Conservation (phyloP, 768 basidiomycete species). For the Boletus eberwhitei region DNA sequence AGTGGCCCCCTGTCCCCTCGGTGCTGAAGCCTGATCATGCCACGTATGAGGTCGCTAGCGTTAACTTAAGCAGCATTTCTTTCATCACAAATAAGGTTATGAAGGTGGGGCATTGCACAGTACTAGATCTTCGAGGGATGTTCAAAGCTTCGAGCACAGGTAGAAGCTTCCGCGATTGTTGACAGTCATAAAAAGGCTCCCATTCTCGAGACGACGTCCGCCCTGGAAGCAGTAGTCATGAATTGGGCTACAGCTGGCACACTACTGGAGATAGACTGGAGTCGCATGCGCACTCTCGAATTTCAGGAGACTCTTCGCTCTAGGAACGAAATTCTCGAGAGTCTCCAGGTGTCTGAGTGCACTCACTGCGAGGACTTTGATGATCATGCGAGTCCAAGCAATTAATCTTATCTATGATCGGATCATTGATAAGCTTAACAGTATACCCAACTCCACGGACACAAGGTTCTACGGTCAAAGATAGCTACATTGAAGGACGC, state of each 20-base stretch:
- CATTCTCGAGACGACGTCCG: slow-evolving; percentile 54
- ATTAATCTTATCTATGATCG: slow-evolving; percentile 1
- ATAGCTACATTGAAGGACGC: slow-evolving; percentile 78
- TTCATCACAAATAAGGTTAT: slow-evolving; percentile 66
- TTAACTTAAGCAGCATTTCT: slow-evolving; percentile 71
- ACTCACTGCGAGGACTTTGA: slow-evolving; percentile 63
- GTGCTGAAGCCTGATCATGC: slow-evolving; percentile 46
- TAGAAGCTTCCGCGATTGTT: slow-evolving; percentile 67
- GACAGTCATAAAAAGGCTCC: slow-evolving; percentile 59
- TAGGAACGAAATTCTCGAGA: slow-evolving; percentile 48
- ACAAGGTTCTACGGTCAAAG: slow-evolving; percentile 68
- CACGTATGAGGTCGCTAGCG: slow-evolving; percentile 62
- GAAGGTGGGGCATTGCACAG: slow-evolving; percentile 70
- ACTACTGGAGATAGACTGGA: slow-evolving; percentile 84
- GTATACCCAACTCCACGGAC: slow-evolving; percentile 75
- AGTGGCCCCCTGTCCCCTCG: slow-evolving; percentile 66
- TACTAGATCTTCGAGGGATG: neutral
- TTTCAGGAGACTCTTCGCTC: slow-evolving; percentile 80
- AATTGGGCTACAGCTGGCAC: slow-evolving; percentile 51
- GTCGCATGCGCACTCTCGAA: slow-evolving; percentile 75
- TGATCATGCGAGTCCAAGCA: slow-evolving; percentile 58
- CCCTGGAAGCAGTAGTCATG: slow-evolving; percentile 46
- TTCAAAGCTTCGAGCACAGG: slow-evolving; percentile 38
- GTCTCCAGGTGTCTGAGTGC: slow-evolving; percentile 47
- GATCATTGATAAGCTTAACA: slow-evolving; percentile 32